Evolutionary conservation across 495 filamentous ascomycete species (phyloP), one percentile per base, ranked within the genome.

Genomic region (Talaromyces stipitatus): DNA sequence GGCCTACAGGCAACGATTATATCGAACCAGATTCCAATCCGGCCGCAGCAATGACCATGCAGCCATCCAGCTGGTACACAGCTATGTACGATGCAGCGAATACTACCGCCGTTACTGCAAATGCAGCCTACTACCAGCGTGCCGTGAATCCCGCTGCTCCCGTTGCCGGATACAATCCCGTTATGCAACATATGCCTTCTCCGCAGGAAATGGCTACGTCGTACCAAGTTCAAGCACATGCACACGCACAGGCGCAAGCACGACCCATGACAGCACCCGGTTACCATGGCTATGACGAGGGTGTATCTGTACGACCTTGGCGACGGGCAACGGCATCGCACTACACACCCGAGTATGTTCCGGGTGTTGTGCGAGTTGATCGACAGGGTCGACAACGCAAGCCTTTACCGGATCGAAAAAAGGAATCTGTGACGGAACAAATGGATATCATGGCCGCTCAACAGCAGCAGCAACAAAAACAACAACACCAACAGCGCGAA

Each of bases 321-420:
- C 69, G 66, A 45, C 69, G 68, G 9, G 60, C 63, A 43, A 65
- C 70, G 61, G 65, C 70, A 23, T 60, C 68, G 10, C 62, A 68
- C 2, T 69, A 74, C 55, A 55, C 57, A 23, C 58, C 63, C 32
- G 70, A 69, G 36, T 61, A 61, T 51, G 54, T 61, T 6, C 58
- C 61, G 4, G 62, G 62, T 8, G 54, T 62, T 26, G 24, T 58
- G 5, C 61, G 66, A n/a, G 51, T 62, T 4, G 65, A 67, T 12
- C 69, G 63, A 5, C 65, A 70, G 30, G 63, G 63, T 22, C 71
- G 60, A 29, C 50, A 54, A 43, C 60, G 60, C 20, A 58, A 55
- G 29, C 41, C 28, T 24, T 10, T 28, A 4, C 10, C 32, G 27
- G 46, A 58, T 26, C 47, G 47, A 58, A 58, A 58, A 52, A 58